phyloP scores from a whole-genome alignment of 1,284 basidiomycete genomes.

The Rhodotorula sp. region DNA sequence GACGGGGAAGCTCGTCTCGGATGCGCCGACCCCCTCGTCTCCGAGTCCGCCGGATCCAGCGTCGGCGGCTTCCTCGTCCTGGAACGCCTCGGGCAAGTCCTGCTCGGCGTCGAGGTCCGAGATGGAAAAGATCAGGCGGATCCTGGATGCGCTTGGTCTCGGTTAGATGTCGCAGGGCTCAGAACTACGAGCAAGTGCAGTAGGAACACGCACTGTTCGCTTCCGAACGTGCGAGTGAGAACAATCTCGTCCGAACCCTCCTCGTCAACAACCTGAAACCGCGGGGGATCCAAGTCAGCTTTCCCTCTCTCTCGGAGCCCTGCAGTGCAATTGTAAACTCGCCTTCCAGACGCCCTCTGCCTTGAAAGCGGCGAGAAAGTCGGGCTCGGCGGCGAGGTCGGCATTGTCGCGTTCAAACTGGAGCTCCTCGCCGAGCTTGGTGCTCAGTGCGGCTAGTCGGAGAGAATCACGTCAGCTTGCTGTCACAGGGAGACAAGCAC shows the following conservation, averaged over 20 bases:
- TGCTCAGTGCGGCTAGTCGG: slow-evolving; percentile 59
- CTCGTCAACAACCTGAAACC: slow-evolving; percentile 65
- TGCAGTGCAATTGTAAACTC: no score
- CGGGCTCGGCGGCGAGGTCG: slow-evolving; percentile 57
- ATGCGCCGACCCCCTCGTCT: slow-evolving; percentile 34
- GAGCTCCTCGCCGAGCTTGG: slow-evolving; percentile 78
- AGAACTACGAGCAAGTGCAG: no score
- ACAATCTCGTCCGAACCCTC: slow-evolving; percentile 77
- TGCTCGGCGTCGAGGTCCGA: slow-evolving; percentile 62
- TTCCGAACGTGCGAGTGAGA: slow-evolving; percentile 79
- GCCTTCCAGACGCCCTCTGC: slow-evolving; percentile 73
- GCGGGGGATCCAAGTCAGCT: slow-evolving; percentile 37
- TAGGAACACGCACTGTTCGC: slow-evolving; percentile 66
- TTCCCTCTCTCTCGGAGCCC: no score
- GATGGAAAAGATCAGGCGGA: slow-evolving; percentile 79
- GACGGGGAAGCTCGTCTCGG: slow-evolving; percentile 57
- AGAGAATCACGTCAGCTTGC: background rate
- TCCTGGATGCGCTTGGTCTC: slow-evolving; percentile 52
- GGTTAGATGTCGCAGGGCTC: background rate
- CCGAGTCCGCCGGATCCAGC: slow-evolving; percentile 44
- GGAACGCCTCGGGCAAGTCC: slow-evolving; percentile 45
- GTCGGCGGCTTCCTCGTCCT: slow-evolving; percentile 51
- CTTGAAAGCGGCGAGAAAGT: slow-evolving; percentile 76
- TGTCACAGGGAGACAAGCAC: no score
- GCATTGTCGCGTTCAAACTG: slow-evolving; percentile 72